These are phyloP conservation scores for Irpex rosettiformis DNA, from an alignment of 1,284 basidiomycete genomes.

Conservation along the genomic window DNA sequence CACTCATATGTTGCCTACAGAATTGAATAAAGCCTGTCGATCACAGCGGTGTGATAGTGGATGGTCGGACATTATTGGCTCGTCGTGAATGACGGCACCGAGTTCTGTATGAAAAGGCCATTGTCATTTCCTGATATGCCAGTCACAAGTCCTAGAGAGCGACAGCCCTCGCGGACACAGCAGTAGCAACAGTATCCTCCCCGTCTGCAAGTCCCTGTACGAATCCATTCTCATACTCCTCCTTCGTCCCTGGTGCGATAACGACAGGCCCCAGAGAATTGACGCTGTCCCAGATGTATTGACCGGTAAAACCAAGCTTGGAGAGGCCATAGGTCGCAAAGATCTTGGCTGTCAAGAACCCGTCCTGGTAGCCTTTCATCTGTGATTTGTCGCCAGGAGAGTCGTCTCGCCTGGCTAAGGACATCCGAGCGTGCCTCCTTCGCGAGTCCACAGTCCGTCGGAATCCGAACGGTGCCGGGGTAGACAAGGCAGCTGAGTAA, in stretches of 20 bases:
- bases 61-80: slow-evolving; percentile 10
- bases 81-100: slow-evolving; percentile 12
- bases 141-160: not conserved
- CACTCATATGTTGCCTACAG: not conserved
- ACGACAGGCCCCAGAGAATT: slow-evolving; percentile 32
- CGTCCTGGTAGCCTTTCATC: slow-evolving; percentile 58
- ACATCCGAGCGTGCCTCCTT: not conserved
- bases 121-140: not conserved
- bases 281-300: slow-evolving; percentile 56
- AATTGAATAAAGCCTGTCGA: not conserved
- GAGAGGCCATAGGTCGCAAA: slow-evolving; percentile 57
- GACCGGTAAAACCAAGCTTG: slow-evolving; percentile 61
- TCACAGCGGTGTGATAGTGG: not conserved
- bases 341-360: slow-evolving; percentile 55
- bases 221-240: slow-evolving; percentile 45
- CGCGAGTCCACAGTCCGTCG: not conserved
- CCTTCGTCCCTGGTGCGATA: slow-evolving; percentile 39
- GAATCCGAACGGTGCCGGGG: not conserved
- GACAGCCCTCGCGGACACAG: not conserved
- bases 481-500: not conserved
- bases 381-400: slow-evolving; percentile 10
- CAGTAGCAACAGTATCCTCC: slow-evolving; percentile 26
- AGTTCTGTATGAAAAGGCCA: not conserved
- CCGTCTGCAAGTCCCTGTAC: slow-evolving; percentile 42
- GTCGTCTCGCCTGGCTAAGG: not conserved